Evolutionary conservation across 805 yeast species (phyloP), one percentile per base, ranked within the genome.

Genomic region (Komagataella ulmi): DNA sequence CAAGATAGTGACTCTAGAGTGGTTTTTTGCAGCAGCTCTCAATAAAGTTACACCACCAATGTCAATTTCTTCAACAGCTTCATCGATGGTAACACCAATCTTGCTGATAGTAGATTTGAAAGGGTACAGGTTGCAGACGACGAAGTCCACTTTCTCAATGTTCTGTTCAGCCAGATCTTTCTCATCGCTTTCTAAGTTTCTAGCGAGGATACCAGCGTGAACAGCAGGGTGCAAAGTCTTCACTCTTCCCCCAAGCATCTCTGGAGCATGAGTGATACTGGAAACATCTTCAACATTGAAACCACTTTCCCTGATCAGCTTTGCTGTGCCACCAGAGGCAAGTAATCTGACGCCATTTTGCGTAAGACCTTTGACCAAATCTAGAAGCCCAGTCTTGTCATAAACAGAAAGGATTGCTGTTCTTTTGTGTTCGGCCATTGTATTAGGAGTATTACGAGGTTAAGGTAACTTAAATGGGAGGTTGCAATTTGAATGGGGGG

Each of bases 1-100:
- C 62, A 93, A 76, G 58, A 93, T 90, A 55, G 97, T 87, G 53
- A 93, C 99, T 72, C 99, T 83, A 56, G 93, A 75, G 70, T 93
- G 99, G 74, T 93, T 93, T 75, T 93, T 93, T 57, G 99, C 99
- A 54, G 99, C 99, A 48, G 99, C 99, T 72, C 99, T 84, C 66
- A 93, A 77, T 58, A 93, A 75, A 47, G 99, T 93, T 54, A 93
- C 99, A 68, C 99, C 95, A 63, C 99, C 99, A 65, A 93, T 93
- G 67, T 93, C 99, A 61, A 93, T 84, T 71, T 93, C 98, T 75
- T 93, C 99, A 51, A 93, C 97, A 18, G 99, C 99, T 75, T 93
- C 99, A 44, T 82, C 90, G 58, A 93, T 81, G 47, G 98, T 93
- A 57, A 93, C 99, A 57, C 93, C 89, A 61, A 87, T 88, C 69